Conservation (phyloP, 1,139 yeast species). For the Lodderomyces parapsilosis region DNA sequence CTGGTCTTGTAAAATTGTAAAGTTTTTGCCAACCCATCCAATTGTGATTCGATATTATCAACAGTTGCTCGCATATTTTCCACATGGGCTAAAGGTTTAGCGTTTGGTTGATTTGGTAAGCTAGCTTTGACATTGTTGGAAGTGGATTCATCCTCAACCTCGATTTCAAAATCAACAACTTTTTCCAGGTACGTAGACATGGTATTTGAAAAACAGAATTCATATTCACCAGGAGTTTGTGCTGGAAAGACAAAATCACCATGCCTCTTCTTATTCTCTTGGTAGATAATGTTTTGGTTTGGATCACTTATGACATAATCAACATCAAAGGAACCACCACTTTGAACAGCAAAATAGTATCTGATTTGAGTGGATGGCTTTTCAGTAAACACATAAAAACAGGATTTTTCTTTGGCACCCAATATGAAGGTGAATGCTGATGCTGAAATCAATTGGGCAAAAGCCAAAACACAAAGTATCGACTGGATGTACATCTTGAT, state of each 20-base stretch:
- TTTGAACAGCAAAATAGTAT: conserved; percentile 88
- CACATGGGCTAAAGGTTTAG: conserved; percentile 56
- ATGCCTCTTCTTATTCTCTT: conserved; percentile 70
- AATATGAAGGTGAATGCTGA: conserved; percentile 75
- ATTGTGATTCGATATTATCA: conserved; percentile 62
- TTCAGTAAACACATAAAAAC: conserved; percentile 76
- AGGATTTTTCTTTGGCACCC: conserved; percentile 74
- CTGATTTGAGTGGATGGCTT: conserved; percentile 64
- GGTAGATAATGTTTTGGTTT: conserved; percentile 52
- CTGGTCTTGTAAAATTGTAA: conserved; percentile 89
- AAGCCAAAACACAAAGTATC: conserved; percentile 21
- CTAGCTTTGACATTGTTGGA: conserved; percentile 50
- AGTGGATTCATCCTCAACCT: conserved; percentile 47
- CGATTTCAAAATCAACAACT: conserved; percentile 84
- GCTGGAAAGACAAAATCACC: conserved; percentile 83
- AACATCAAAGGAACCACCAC: conserved; percentile 85
- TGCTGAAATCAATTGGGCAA: conserved; percentile 35
- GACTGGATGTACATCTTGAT: conserved; percentile 17
- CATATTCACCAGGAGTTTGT: conserved; percentile 76
- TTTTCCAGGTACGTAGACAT: conserved; percentile 88
- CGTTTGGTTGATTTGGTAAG: conserved; percentile 63
- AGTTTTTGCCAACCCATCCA: conserved; percentile 61
- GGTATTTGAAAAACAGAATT: conserved; percentile 85
- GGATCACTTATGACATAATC: conserved; percentile 78
- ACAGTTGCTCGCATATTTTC: conserved; percentile 62